These are phyloP conservation scores for Pulveroboletus sp. DNA, from an alignment of 768 basidiomycete species.

Conservation along the genomic window DNA sequence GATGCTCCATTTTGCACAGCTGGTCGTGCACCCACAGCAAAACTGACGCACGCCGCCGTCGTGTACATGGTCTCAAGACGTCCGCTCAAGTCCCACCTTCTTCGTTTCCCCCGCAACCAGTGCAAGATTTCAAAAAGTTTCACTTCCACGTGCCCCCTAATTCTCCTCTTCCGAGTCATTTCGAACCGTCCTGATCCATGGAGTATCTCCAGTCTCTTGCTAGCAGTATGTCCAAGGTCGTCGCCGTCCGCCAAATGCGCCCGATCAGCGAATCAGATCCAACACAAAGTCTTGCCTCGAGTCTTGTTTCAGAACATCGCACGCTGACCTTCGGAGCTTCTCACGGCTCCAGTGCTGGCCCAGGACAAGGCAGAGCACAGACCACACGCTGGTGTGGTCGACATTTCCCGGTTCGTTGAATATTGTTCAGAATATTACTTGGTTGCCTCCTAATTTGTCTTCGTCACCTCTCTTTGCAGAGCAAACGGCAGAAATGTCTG, in stretches of 20 bases:
- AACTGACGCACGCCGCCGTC: slow-evolving; percentile 15
- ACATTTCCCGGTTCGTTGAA: slow-evolving; percentile 9
- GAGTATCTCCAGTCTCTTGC: slow-evolving; percentile 23
- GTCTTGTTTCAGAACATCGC: slow-evolving; percentile 7
- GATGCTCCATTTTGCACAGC: background rate
- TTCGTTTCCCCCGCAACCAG: too few relatives aligned
- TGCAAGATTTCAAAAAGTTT: background rate
- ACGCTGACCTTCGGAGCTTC: slow-evolving; percentile 11
- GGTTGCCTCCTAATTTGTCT: too few relatives aligned
- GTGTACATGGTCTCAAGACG: too few relatives aligned
- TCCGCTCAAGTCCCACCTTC: slow-evolving; percentile 16
- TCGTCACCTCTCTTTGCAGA: slow-evolving; percentile 2
- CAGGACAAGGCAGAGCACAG: background rate
- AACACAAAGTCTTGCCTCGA: slow-evolving; percentile 13
- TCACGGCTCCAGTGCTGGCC: background rate
- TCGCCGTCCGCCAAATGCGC: slow-evolving; percentile 18
- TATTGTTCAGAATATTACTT: too few relatives aligned
- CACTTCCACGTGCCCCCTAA: background rate
- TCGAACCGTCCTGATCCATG: slow-evolving; percentile 5
- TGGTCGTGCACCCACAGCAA: slow-evolving; percentile 22
- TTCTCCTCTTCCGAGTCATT: background rate
- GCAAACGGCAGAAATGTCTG: slow-evolving; percentile 20
- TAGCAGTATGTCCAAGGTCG: slow-evolving; percentile 16
- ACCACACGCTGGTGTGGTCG: slow-evolving; percentile 9
- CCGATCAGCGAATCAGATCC: slow-evolving; percentile 9